Evolutionary conservation across 345 rosid species (phyloP), one percentile per base, ranked within the genome.

Genomic region (Ricinus communis): DNA sequence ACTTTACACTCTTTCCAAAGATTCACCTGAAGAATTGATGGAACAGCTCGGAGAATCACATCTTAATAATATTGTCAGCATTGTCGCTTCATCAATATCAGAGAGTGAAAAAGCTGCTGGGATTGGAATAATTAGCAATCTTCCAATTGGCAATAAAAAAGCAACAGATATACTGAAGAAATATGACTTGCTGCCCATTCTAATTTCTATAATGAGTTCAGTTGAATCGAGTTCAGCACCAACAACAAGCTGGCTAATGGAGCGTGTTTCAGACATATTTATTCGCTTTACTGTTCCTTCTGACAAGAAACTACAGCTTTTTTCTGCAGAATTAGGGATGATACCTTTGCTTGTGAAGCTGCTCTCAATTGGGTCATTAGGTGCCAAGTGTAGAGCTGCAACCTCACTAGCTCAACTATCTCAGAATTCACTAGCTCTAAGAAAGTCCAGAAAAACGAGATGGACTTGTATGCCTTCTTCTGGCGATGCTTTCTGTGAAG

Each of bases 341-440:
- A 82, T 89, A 68, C 86, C 87, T 24, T 70, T 79, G 66, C 90
- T 89, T 22, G 85, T 89, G 61, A 85, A 86, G 73, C 46, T 82
- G 33, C 73, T 89, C 10, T 76, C 95, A 62, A 72, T 61, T 4
- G 85, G 80, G 8, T 83, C 90, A 13, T 27, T 76, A 3, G 52
- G 78, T 31, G 86, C 87, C 1, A 89, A 81, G 76, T 52, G 69
- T 25, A 78, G 79, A 72, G 90, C 95, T 27, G 91, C 91, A 4
- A 70, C 70, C n/a, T 76, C 91, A 31, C 82, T 89, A 5, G 82
- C 90, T 62, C 95, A 89, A 59, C 78, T 87, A 46, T 87, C 91
- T 6, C 87, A 89, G 77, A 89, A 83, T 63, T 68, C 91, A 12
- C 28, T 81, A 1, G 74, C 87, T 15, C 87, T 87, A 2, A 54